Evolutionary conservation across 129 eudicot species (phyloP), one percentile per base, ranked within the genome.

Genomic region (Escallonia herrerae): DNA sequence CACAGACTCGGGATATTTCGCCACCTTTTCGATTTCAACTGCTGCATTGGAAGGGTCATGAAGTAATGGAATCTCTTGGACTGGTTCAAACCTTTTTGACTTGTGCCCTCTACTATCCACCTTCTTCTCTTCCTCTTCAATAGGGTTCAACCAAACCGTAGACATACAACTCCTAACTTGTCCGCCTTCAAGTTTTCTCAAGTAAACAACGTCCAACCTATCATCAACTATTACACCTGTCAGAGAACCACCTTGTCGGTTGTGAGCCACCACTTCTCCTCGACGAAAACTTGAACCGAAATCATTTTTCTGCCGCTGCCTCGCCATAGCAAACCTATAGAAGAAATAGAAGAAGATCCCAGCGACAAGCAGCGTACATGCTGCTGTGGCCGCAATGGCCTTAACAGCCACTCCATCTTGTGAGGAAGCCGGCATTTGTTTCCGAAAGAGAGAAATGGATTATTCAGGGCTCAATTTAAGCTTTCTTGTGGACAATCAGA

Each of bases 161-260:
- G 90, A 77, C 8, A 76, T 81, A 46, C 87, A 69, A 59, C 80
- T 64, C 15, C 82, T 15, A 12, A 82, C 51, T 41, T 74, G 81
- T 5, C 79, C 78, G 7, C 56, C 82, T 58, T 81, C 82, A 8
- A 76, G 63, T 48, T 74, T 74, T 47, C 81, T 77, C 48, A 89
- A 47, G 69, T 80, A 85, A 56, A 89, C 70, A 72, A 85, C 87
- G 51, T 89, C 91, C 50, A 67, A 54, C 5, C 91, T 67, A 56
- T 76, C 90, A 71, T 89, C 96, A 12, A 85, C 87, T 43, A 85
- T 68, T 6, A 80, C 70, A 13, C 86, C 91, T 67, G 74, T 80
- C 59, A 89, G 22, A 15, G 73, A 62, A 43, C 83, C 74, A 40
- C 81, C 76, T 22, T 78, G 78, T 55, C 72, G 84, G 50, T 63